Evolutionary conservation across 1,284 basidiomycete species (phyloP).

Genomic region (Ceratobasidium sp.): DNA sequence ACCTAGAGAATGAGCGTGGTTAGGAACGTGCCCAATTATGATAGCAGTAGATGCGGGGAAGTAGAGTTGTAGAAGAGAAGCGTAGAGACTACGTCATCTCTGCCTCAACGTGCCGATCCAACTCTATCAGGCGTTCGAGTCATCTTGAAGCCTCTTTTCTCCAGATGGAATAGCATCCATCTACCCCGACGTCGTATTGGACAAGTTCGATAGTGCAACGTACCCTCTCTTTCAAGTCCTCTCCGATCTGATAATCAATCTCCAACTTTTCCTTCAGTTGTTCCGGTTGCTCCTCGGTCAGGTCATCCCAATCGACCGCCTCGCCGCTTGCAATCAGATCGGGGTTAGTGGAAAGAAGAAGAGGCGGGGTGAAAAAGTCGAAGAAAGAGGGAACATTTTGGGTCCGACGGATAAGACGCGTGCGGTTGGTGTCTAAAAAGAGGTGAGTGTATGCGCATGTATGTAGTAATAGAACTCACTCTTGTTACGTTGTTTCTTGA

Average conservation of each 20-base stretch:
- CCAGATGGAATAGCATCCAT: background rate
- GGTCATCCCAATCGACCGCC: constrained; percentile 73
- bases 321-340: constrained; percentile 26
- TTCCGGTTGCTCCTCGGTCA: constrained; percentile 86
- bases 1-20: constrained; percentile 62
- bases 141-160: background rate
- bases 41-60: background rate
- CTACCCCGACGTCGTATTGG: background rate
- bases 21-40: background rate
- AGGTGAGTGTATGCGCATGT: constrained; percentile 24
- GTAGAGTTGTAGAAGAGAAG: constrained; percentile 18
- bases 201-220: no score
- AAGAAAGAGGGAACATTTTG: constrained; percentile 93
- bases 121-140: background rate
- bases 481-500: constrained; percentile 99
- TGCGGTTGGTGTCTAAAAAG: constrained; percentile 85
- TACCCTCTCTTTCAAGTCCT: constrained; percentile 97
- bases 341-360: constrained; percentile 72
- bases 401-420: constrained; percentile 89
- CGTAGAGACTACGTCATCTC: background rate
- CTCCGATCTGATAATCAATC: constrained; percentile 97
- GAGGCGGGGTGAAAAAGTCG: constrained; percentile 95
- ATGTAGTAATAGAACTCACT: constrained; percentile 60
- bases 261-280: constrained; percentile 94
- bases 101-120: background rate